Evolutionary conservation across 2,329 filamentous ascomycete species (phyloP), one percentile per base, ranked within the genome.

Genomic region (Raffaelea ambrosiae): DNA sequence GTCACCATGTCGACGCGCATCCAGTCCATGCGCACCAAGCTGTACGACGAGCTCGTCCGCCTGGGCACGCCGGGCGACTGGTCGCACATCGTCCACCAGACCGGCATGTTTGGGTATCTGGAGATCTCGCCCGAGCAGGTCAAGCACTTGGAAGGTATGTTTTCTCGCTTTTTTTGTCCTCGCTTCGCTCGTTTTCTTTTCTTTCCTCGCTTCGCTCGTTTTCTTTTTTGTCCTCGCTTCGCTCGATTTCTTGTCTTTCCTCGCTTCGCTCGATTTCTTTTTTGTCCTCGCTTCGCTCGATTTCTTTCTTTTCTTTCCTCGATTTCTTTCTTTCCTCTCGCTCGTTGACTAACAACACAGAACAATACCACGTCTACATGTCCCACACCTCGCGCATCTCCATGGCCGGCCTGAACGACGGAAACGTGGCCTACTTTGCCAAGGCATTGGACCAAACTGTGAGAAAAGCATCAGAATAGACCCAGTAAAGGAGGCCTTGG

Each of bases 31-130:
- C 83, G 93, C 53, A 80, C 80, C 60, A 79, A 77, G 4, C 71
- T 98, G 56, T 78, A 87, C 44, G 68, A 72, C 48, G 87, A 89
- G 66, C 79, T 98, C 13, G 90, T 95, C 69, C 19, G n/a, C 1
- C 76, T 90, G 51, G 79, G 78, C 19, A 96, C 91, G 0, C 91
- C 91, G 0, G 90, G 91, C 23, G 85, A 79, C n/a, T 97, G 93
- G 93, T 87, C 89, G 61, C 93, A 97, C 69, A 94, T 98, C 64
- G 95, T 89, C 18, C 86, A 93, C 59, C 93, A 98, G 76, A 98
- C 97, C 62, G 93, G 93, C 70, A 98, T 98, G 93, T 98, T 98
- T 71, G 90, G 84, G 66, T 97, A 94, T 66, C 91, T 87, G 1
- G 87, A 87, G 14, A 68, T 93, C 63, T 76, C 66, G 8, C 84